These are phyloP conservation scores for Naganishia randhawae DNA, from an alignment of 768 basidiomycete species.

Conservation along the genomic window DNA sequence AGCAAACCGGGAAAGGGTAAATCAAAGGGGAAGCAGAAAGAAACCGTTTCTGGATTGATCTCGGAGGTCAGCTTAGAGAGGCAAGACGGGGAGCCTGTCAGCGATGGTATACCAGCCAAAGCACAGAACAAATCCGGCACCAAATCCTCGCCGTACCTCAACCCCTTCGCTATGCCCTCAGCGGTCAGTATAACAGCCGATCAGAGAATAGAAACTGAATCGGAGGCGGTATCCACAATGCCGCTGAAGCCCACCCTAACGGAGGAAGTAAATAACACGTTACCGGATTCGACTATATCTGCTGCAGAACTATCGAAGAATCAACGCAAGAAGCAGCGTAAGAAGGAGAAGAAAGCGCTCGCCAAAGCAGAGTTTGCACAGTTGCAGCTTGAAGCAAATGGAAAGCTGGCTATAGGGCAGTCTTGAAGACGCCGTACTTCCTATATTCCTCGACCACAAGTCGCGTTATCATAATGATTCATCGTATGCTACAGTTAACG, in stretches of 20 bases:
- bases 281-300: neutral
- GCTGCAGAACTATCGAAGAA: neutral
- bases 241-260: neutral
- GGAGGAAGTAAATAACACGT: neutral
- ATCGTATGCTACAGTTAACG: too few relatives aligned
- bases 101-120: neutral
- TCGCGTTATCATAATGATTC: too few relatives aligned
- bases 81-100: neutral
- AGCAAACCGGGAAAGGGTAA: conserved; percentile 17
- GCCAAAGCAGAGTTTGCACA: conserved; percentile 1
- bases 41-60: neutral
- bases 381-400: neutral
- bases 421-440: too few relatives aligned
- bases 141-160: neutral
- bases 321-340: conserved; percentile 17
- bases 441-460: too few relatives aligned
- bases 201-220: neutral
- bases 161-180: conserved; percentile 11
- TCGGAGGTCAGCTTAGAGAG: neutral
- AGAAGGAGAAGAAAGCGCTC: conserved; percentile 19
- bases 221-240: neutral
- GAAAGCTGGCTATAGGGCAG: neutral
- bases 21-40: conserved; percentile 9
- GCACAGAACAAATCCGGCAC: neutral
- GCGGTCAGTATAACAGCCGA: neutral